Conservation (phyloP, 306 rosid species). For the Lathyrus oleraceus region DNA sequence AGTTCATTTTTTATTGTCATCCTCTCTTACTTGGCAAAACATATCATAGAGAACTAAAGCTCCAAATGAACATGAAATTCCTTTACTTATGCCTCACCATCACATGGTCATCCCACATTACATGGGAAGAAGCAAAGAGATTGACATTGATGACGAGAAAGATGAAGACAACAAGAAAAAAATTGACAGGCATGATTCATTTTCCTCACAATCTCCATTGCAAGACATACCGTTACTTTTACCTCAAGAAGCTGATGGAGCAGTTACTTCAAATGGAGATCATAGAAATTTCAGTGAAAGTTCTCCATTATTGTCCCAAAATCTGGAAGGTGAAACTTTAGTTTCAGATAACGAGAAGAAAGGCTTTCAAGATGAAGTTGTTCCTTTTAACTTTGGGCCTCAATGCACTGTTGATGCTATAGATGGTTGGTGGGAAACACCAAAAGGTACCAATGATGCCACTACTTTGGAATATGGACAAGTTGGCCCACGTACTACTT, state of each 20-base stretch:
- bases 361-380: constrained; percentile 45
- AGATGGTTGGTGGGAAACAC: constrained; percentile 88
- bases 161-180: constrained; percentile 39
- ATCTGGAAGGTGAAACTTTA: constrained; percentile 30
- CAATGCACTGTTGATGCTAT: constrained; percentile 39
- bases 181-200: constrained; percentile 53
- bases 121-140: constrained; percentile 73
- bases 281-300: constrained; percentile 37
- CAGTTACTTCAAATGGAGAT: constrained; percentile 38
- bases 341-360: constrained; percentile 40
- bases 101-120: constrained; percentile 99
- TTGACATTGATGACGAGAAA: constrained; percentile 46
- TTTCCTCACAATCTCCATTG: constrained; percentile 57
- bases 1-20: constrained; percentile 12
- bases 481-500: constrained; percentile 81
- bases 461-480: constrained; percentile 68
- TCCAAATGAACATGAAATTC: constrained; percentile 84
- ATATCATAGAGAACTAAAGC: constrained; percentile 84
- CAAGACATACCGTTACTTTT: constrained; percentile 93
- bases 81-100: constrained; percentile 95
- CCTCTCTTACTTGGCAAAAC: constrained; percentile 32
- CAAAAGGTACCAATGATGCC: constrained; percentile 62
- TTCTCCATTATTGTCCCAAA: constrained; percentile 31
- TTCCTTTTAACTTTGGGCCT: constrained; percentile 38
- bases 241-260: constrained; percentile 55